Base-by-base conservation (phyloP, 1,139 yeast species). In the Arxiozyma bovina region DNA sequence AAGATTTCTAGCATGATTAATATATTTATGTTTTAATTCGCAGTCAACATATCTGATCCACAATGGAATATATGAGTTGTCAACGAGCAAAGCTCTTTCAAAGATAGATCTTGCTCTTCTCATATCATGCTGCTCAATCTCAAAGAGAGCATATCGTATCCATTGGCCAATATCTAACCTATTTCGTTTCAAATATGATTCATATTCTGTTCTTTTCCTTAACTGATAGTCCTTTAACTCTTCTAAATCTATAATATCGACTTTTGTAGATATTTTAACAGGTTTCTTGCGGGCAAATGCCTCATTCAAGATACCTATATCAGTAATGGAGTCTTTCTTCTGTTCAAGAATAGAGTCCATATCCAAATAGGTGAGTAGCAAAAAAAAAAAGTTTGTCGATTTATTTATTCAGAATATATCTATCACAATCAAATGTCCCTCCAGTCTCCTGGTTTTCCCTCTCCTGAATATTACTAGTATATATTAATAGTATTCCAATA, bases 121-220 rank as follows among this genome's bases (percentile, higher is more conserved):
- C 62, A 80, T 77, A 65, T 93, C 96, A 56, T 82, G 84, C 63
- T 88, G 91, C 6, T 85, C 87, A 17, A 83, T 70, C 68, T 93
- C 99, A 82, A 93, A 89, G 57, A 79, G 81, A 1, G 97, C 98
- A 68, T 93, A 93, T 53, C 97, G 75, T 68, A 89, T 77, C 98
- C 98, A 93, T 66, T 91, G 96, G 3, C 90, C 86, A 63, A 79
- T 77, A 63, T 90, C 90, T 44, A 85, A 77, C 57, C 96, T 74
- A 66, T 93, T 91, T 62, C 93, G 78, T 61, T 94, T 82, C 52
- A 93, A 71, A 23, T 91, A 96, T 63, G 85, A 86, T 70, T 93
- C 99, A 66, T 77, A 91, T 62, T 89, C 96, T 50, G 80, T 78
- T 56, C 99, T 73, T 63, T 85, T 89, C 40, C 89, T 74, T 42